phyloP scores from a whole-genome alignment of 805 yeast genomes.

The Yarrowia keelungensis region DNA sequence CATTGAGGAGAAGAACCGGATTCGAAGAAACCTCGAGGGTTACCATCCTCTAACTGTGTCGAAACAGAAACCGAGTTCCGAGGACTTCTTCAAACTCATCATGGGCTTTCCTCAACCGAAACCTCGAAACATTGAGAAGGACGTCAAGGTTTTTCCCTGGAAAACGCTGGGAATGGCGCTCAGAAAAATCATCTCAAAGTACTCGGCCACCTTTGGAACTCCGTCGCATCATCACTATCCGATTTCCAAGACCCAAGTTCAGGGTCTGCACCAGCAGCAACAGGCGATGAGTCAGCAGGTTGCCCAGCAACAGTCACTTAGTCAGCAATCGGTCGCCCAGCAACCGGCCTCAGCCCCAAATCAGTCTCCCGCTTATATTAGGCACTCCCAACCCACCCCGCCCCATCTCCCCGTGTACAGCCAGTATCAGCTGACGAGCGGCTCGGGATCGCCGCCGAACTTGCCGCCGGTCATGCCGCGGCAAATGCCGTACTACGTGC shows the following conservation, averaged over 20 bases:
- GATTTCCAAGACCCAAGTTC: slow-evolving; percentile 34
- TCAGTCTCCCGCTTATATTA: slow-evolving; percentile 5
- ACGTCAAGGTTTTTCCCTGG: slow-evolving; percentile 73
- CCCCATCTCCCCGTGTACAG: slow-evolving; percentile 27
- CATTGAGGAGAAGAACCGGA: slow-evolving; percentile 73
- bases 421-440: slow-evolving; percentile 34
- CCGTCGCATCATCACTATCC: slow-evolving; percentile 27
- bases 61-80: slow-evolving; percentile 54
- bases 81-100: slow-evolving; percentile 55
- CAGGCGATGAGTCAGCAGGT: slow-evolving; percentile 5
- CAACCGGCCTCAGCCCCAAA: not conserved
- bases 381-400: slow-evolving; percentile 33
- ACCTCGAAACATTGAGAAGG: slow-evolving; percentile 74
- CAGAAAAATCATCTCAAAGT: slow-evolving; percentile 64
- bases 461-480: slow-evolving; percentile 36
- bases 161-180: slow-evolving; percentile 59
- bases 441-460: slow-evolving; percentile 7
- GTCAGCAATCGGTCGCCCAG: not conserved
- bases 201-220: slow-evolving; percentile 48
- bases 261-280: slow-evolving; percentile 6
- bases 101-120: slow-evolving; percentile 69
- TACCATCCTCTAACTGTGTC: slow-evolving; percentile 67
- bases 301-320: not conserved
- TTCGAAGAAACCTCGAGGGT: slow-evolving; percentile 69
- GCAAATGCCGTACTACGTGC: slow-evolving; percentile 35